phyloP scores from a whole-genome alignment of 1,284 basidiomycete species.

The Heterobasidion parviporum region DNA sequence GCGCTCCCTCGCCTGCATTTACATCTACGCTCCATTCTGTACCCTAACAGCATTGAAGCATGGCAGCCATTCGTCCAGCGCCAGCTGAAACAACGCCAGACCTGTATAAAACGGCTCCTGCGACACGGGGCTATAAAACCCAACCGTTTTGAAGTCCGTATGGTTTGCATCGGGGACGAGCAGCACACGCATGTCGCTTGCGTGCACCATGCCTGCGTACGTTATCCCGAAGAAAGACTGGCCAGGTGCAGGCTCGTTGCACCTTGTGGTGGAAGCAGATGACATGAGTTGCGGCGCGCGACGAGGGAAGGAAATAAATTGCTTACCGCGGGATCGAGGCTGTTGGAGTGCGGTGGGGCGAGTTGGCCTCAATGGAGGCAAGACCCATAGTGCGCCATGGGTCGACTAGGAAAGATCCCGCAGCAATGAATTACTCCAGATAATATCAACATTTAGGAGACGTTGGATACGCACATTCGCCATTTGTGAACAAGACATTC shows the following conservation, averaged over 20 bases:
- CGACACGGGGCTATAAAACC: conserved; percentile 39
- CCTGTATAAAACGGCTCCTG: conserved; percentile 39
- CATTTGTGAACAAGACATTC: conserved; percentile 40
- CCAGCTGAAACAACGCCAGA: conserved; percentile 35
- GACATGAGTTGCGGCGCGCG: background rate
- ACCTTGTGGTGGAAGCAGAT: conserved; percentile 18
- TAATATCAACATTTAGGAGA: background rate
- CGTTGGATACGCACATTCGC: conserved; percentile 31
- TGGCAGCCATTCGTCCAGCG: conserved; percentile 40
- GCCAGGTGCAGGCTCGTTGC: conserved; percentile 24
- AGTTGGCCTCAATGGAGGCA: conserved; percentile 38
- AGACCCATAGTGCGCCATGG: conserved; percentile 47
- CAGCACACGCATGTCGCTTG: conserved; percentile 38
- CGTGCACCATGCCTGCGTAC: conserved; percentile 38
- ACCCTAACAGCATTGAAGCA: conserved; percentile 20
- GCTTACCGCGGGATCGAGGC: conserved; percentile 30
- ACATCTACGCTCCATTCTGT: too few species aligned
- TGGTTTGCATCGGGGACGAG: conserved; percentile 38
- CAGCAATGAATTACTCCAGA: background rate
- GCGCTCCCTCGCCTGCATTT: background rate
- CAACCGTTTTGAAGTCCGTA: conserved; percentile 38
- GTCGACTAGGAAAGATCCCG: conserved; percentile 26
- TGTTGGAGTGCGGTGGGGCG: conserved; percentile 33
- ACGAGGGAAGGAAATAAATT: background rate
- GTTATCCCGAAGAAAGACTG: conserved; percentile 38